These are phyloP conservation scores for Allium cepa DNA, from an alignment of 106 monocot genomes.

Conservation along the genomic window DNA sequence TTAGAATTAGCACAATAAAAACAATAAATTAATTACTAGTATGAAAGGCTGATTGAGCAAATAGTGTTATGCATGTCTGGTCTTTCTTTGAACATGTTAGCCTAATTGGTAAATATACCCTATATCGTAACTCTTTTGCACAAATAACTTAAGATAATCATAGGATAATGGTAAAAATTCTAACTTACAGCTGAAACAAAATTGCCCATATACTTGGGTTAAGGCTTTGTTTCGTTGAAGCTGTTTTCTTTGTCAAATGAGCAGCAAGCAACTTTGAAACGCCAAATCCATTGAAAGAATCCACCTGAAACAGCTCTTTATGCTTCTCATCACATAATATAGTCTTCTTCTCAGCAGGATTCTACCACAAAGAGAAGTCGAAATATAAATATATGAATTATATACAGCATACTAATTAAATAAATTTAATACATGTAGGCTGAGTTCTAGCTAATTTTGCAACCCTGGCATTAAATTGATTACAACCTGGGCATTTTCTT, in stretches of 20 bases:
- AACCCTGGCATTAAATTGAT: too few species aligned
- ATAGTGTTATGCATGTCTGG: too few species aligned
- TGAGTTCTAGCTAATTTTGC: too few species aligned
- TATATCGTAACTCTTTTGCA: neutral
- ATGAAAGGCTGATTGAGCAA: too few species aligned
- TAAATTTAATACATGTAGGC: too few species aligned
- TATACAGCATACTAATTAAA: too few species aligned
- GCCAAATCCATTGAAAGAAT: conserved; percentile 67
- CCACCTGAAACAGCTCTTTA: conserved; percentile 66
- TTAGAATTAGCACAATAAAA: too few species aligned
- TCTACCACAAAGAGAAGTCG: conserved; percentile 24
- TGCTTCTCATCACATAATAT: conserved; percentile 85
- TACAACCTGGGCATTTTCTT: too few species aligned
- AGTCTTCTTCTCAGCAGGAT: conserved; percentile 78
- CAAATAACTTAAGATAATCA: neutral
- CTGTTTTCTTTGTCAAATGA: conserved; percentile 76
- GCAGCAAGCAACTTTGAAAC: conserved; percentile 69
- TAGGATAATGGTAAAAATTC: neutral
- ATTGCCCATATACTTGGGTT: conserved; percentile 27
- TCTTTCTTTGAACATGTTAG: too few species aligned
- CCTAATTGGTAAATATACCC: too few species aligned
- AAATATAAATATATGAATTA: too few species aligned
- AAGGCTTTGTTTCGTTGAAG: conserved; percentile 6
- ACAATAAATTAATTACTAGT: too few species aligned
- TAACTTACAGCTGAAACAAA: conserved; percentile 18